A percentile compares a stretch with the other conserved stretches of the same genome.
These are phyloP conservation scores for Phytophthora vignae DNA, from an alignment of 352 stramenopile genomes.

Conservation along the genomic window DNA sequence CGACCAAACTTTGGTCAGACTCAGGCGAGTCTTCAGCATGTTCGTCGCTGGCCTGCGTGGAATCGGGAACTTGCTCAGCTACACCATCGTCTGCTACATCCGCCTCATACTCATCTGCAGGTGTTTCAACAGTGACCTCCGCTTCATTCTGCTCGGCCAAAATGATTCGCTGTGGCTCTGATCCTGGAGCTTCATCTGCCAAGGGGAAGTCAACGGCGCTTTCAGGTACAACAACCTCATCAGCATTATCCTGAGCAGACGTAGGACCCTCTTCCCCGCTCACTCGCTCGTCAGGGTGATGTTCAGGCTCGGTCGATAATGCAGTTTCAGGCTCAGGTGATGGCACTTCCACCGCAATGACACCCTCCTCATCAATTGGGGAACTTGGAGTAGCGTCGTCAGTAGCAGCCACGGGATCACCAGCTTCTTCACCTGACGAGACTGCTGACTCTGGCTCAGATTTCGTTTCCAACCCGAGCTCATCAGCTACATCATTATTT, in stretches of 20 bases:
- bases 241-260: constrained; percentile 3
- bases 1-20: background rate
- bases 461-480: background rate
- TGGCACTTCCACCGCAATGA: background rate
- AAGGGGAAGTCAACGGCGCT: background rate
- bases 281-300: background rate
- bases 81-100: background rate
- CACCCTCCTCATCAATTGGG: constrained; percentile 1
- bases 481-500: constrained; percentile 6
- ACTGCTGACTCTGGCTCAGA: background rate
- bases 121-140: background rate
- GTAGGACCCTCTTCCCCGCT: background rate
- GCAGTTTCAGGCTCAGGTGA: constrained; percentile 3
- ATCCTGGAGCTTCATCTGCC: background rate
- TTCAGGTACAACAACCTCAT: background rate
- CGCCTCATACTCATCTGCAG: constrained; percentile 2
- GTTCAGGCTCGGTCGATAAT: background rate
- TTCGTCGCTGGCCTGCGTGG: constrained; percentile 1
- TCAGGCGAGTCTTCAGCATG: constrained; percentile 9
- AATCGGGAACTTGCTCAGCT: constrained; percentile 2
- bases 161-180: background rate
- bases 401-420: background rate
- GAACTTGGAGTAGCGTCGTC: background rate
- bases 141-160: background rate
- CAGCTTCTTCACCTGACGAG: background rate